Evolutionary conservation across 2,329 filamentous ascomycete species (phyloP), one percentile per base, ranked within the genome.

Genomic region (Neonectria coccinea): DNA sequence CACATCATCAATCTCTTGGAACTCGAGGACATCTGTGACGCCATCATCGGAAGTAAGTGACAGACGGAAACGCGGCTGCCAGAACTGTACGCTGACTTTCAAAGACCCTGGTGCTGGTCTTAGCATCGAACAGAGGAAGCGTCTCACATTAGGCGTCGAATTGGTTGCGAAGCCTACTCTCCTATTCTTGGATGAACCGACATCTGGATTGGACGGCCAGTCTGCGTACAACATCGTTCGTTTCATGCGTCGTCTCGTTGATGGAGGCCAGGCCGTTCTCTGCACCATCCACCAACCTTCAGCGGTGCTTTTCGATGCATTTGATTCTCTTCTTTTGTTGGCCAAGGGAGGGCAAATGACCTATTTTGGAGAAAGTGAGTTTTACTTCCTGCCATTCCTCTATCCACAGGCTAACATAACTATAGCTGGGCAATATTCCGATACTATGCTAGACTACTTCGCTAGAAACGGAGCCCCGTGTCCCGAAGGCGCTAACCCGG

Each of bases 61-160:
- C 31, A 14, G 10, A n/a, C 22, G 3, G 1, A 22, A 16, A 18
- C n/a, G 14, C 5, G 12, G 5, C 22, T 33, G 10, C 7, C 11
- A 47, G 5, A 36, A 29, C 8, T 6, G 11, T 58, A 89, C 11
- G 84, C 85, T 18, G 85, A 89, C 42, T 86, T 59, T 22, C 56
- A 2, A 16, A 69, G 65, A 33, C 36, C 58, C 69, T 31, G 84
- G 85, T 3, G 79, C 80, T 39, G 79, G 82, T 2, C 78, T 85
- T 20, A 83, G 79, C 6, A 82, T 85, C 9, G 85, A 85, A 16
- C 83, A 86, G 69, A 74, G 83, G 4, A 92, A 92, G 79, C 84
- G 90, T 31, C 79, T 92, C 1, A 92, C 90, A 0, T 90, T 92
- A 41, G 90, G 88, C 52, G 89, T 92, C 1, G 90, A 92, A 68